Evolutionary conservation across 2,329 filamentous ascomycete species (phyloP).

Genomic region (Achaetomium macrosporum): DNA sequence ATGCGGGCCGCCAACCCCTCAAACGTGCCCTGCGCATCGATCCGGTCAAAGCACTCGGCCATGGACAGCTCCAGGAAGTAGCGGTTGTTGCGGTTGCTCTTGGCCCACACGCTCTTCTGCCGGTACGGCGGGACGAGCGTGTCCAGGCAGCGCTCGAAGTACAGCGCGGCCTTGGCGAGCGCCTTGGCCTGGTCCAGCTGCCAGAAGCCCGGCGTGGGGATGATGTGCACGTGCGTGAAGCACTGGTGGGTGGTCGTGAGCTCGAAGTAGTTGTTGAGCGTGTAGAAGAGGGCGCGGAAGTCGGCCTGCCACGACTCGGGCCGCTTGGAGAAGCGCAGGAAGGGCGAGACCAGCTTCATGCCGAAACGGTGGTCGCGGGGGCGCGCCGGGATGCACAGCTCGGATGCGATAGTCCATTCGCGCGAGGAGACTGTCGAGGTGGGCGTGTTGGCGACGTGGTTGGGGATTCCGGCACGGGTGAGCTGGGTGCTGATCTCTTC

Average conservation of each 20-base stretch:
- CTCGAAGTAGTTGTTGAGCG: slow-evolving; percentile 23
- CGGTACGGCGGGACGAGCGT: slow-evolving; percentile 23
- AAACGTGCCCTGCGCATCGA: slow-evolving; percentile 13
- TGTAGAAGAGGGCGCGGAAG: slow-evolving; percentile 1
- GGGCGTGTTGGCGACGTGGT: slow-evolving; percentile 12
- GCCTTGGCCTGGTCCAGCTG: slow-evolving; percentile 16
- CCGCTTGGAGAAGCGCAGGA: slow-evolving; percentile 18
- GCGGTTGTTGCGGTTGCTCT: slow-evolving; percentile 24
- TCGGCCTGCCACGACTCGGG: slow-evolving; percentile 16
- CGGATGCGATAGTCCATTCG: slow-evolving; percentile 20
- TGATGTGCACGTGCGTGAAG: slow-evolving; percentile 23
- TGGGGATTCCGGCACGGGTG: slow-evolving; percentile 11
- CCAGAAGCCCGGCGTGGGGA: slow-evolving; percentile 19
- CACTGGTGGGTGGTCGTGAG: slow-evolving; percentile 22
- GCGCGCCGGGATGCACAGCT: slow-evolving; percentile 18
- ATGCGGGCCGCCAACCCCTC: slow-evolving; percentile 15
- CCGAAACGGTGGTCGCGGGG: slow-evolving; percentile 21
- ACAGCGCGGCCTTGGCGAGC: slow-evolving; percentile 22
- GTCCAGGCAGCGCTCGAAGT: slow-evolving; percentile 26
- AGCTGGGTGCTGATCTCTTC: slow-evolving; percentile 21
- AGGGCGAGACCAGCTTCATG: slow-evolving; percentile 24
- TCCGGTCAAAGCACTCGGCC: slow-evolving; percentile 14
- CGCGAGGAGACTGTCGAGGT: slow-evolving; percentile 7
- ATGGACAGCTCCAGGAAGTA: slow-evolving; percentile 15
- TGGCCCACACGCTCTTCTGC: slow-evolving; percentile 20